Conservation (phyloP, 306 rosid genomes). For the Adenanthera pavonina region DNA sequence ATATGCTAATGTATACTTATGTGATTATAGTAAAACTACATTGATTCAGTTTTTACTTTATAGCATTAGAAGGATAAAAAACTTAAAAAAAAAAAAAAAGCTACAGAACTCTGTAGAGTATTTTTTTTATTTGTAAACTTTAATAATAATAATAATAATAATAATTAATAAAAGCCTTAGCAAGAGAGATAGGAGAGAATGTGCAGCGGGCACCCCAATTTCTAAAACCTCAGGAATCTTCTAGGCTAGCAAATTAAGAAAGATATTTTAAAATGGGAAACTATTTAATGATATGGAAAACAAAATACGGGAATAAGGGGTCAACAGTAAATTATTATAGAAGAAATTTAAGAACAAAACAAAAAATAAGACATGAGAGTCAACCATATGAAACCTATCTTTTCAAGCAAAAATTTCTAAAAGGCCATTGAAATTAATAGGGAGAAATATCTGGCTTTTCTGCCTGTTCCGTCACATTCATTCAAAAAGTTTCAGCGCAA, state of each 20-base stretch:
- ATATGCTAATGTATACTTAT: too few species aligned
- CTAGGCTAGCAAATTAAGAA: not conserved
- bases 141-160: too few species aligned
- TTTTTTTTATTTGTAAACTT: too few species aligned
- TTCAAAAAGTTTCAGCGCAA: conserved; percentile 13
- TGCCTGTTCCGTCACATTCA: conserved; percentile 32
- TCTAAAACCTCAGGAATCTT: not conserved
- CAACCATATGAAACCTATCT: not conserved
- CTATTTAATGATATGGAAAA: not conserved
- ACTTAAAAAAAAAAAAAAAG: too few species aligned
- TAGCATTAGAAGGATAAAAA: too few species aligned
- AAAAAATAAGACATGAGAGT: not conserved
- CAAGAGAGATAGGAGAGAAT: too few species aligned
- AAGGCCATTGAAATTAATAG: conserved; percentile 34
- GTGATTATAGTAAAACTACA: too few species aligned
- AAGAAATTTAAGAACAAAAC: not conserved
- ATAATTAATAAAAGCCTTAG: too few species aligned
- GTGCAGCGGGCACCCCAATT: too few species aligned
- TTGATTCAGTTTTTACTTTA: too few species aligned
- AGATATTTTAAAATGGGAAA: not conserved
- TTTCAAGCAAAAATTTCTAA: not conserved
- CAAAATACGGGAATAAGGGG: not conserved
- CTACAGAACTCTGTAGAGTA: too few species aligned
- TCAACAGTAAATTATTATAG: not conserved
- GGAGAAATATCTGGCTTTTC: conserved; percentile 24